Conservation (phyloP, 164 flowering plant genomes). For the Stephania yunnanensis region DNA sequence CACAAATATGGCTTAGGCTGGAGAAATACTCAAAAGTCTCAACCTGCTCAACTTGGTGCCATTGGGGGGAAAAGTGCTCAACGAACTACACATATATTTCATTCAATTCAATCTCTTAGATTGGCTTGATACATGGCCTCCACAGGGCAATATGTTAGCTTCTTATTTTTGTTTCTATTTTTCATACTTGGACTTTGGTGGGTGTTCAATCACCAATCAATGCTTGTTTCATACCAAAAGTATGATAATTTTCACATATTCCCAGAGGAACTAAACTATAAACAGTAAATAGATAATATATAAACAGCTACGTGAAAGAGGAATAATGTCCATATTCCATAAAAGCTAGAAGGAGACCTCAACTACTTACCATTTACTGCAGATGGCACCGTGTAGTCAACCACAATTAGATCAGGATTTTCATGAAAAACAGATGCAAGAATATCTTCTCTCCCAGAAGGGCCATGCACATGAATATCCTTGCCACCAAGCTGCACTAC, state of each 20-base stretch:
- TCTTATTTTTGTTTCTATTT: too few relatives aligned
- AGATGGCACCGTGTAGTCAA: constrained; percentile 83
- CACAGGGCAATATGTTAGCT: too few relatives aligned
- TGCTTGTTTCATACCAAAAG: too few relatives aligned
- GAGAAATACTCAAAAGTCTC: neutral
- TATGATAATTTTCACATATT: neutral
- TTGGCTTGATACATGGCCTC: neutral
- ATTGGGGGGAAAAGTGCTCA: neutral
- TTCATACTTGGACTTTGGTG: too few relatives aligned
- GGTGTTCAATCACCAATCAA: too few relatives aligned
- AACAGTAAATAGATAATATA: neutral
- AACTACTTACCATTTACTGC: constrained; percentile 76
- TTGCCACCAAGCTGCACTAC: constrained; percentile 52
- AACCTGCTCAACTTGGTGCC: neutral
- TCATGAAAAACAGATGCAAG: constrained; percentile 53
- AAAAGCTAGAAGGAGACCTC: neutral
- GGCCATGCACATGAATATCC: constrained; percentile 62
- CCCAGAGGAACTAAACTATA: neutral
- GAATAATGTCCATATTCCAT: neutral
- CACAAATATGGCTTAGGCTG: neutral
- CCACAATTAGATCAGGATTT: constrained; percentile 65
- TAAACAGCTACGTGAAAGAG: neutral
- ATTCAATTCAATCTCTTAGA: neutral
- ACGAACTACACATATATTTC: neutral
- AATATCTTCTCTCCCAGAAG: constrained; percentile 50